Percentiles rank a stretch among this genome's conserved stretches.
Evolutionary conservation across 2,329 filamentous ascomycete genomes (phyloP).

Genomic region (Colletotrichum liaoningense): DNA sequence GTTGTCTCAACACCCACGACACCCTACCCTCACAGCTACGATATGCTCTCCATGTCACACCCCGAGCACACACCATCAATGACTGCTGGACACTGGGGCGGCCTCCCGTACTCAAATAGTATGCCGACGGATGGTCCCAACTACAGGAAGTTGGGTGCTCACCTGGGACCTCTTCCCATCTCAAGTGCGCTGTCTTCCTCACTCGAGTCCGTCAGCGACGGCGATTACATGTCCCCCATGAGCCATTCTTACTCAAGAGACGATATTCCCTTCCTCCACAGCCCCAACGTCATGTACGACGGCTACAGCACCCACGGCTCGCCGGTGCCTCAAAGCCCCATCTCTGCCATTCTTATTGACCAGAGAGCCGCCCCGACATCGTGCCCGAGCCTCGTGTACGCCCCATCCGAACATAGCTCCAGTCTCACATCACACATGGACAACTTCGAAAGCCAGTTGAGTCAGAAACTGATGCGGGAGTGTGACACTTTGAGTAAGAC

Average conservation of each 20-base stretch:
- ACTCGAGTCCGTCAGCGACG: constrained; percentile 70
- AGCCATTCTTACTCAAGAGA: constrained; percentile 67
- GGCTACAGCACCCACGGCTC: constrained; percentile 65
- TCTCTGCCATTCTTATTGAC: constrained; percentile 65
- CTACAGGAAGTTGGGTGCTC: constrained; percentile 55
- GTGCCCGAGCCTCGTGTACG: constrained; percentile 70
- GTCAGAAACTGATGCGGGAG: constrained; percentile 64
- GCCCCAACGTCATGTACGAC: constrained; percentile 67
- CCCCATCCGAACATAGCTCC: constrained; percentile 70
- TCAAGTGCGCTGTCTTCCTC: constrained; percentile 64
- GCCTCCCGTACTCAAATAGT: constrained; percentile 59
- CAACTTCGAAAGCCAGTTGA: constrained; percentile 66
- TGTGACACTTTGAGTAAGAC: constrained; percentile 66
- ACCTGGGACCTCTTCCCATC: constrained; percentile 54
- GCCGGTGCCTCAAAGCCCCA: constrained; percentile 66
- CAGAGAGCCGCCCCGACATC: constrained; percentile 67
- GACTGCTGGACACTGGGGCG: constrained; percentile 56
- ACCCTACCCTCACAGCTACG: constrained; percentile 53
- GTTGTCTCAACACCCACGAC: constrained; percentile 58
- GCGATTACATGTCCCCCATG: constrained; percentile 72
- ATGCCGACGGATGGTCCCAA: constrained; percentile 53
- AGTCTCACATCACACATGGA: constrained; percentile 71
- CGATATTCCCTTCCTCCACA: constrained; percentile 62
- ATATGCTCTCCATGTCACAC: constrained; percentile 64
- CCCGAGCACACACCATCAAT: constrained; percentile 53